Conservation (phyloP, 441 rosid species). For the Aleurites moluccanus region DNA sequence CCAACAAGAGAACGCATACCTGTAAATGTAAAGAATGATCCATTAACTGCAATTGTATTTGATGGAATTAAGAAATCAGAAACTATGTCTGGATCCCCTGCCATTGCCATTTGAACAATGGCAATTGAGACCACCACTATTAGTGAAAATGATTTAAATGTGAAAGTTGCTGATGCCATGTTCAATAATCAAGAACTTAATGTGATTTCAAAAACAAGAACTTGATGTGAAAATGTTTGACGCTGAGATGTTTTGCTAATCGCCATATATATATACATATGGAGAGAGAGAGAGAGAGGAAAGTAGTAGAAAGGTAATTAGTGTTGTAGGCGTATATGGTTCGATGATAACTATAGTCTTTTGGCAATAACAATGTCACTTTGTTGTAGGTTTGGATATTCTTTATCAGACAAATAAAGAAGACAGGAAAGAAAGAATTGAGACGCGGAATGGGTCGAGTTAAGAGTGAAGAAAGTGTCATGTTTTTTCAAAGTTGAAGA, state of each 20-base stretch:
- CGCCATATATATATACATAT: not conserved
- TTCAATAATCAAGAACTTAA: not conserved
- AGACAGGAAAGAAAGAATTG: not conserved
- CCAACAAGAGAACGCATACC: conserved; percentile 26
- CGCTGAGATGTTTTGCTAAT: not conserved
- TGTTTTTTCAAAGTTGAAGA: not conserved
- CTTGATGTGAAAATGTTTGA: not conserved
- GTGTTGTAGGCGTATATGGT: not conserved
- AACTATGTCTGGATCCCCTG: conserved; percentile 33
- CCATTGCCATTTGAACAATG: conserved; percentile 15
- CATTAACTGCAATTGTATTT: conserved; percentile 12
- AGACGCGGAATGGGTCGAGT: not conserved
- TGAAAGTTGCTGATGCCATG: conserved; percentile 19
- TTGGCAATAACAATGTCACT: not conserved
- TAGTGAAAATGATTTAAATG: conserved; percentile 7
- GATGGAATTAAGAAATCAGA: conserved; percentile 30
- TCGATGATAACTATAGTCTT: not conserved
- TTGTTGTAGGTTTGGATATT: not conserved
- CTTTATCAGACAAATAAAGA: not conserved
- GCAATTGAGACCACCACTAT: conserved; percentile 23
- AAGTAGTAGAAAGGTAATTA: not conserved
- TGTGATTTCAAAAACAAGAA: not conserved
- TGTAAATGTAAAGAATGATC: conserved; percentile 36
- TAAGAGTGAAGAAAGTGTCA: not conserved
- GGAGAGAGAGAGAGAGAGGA: not conserved